Conservation (phyloP, 2,329 filamentous ascomycete genomes). For the Pseudocercospora musae region DNA sequence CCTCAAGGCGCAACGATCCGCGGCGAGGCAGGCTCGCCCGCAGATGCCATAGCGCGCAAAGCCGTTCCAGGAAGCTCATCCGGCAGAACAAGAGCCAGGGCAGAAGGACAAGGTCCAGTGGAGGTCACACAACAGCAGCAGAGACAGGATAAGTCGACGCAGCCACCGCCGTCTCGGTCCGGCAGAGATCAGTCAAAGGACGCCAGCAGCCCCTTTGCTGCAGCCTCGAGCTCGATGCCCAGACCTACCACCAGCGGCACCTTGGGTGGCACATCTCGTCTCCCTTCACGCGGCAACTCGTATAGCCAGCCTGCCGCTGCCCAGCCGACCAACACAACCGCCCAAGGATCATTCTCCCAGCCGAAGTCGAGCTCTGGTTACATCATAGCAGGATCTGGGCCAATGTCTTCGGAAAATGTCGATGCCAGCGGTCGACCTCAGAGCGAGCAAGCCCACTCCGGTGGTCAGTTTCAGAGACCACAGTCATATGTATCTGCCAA, state of each 20-base stretch:
- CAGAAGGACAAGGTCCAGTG: slow-evolving; percentile 54
- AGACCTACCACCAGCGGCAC: slow-evolving; percentile 81
- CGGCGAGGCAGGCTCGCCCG: slow-evolving; percentile 50
- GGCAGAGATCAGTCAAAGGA: slow-evolving; percentile 52
- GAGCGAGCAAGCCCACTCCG: slow-evolving; percentile 50
- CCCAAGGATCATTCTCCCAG: slow-evolving; percentile 84
- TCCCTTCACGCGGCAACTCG: slow-evolving; percentile 70
- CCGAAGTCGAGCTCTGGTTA: slow-evolving; percentile 62
- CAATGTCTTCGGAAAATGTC: slow-evolving; percentile 53
- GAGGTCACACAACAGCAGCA: slow-evolving; percentile 39
- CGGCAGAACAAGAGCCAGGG: slow-evolving; percentile 49
- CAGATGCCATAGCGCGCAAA: slow-evolving; percentile 21
- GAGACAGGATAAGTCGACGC: slow-evolving; percentile 28
- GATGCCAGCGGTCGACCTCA: slow-evolving; percentile 54
- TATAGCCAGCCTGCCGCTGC: slow-evolving; percentile 89
- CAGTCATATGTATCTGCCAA: slow-evolving; percentile 58
- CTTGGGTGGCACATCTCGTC: slow-evolving; percentile 55
- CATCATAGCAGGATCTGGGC: slow-evolving; percentile 61
- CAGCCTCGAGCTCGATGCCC: slow-evolving; percentile 40
- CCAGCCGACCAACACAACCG: slow-evolving; percentile 82
- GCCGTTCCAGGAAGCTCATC: slow-evolving; percentile 28
- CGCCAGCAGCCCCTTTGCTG: slow-evolving; percentile 37
- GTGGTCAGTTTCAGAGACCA: slow-evolving; percentile 46
- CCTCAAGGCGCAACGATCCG: slow-evolving; percentile 77
- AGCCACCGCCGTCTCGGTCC: slow-evolving; percentile 36